phyloP scores from a whole-genome alignment of 768 basidiomycete genomes.

The Tylopilus felleus region DNA sequence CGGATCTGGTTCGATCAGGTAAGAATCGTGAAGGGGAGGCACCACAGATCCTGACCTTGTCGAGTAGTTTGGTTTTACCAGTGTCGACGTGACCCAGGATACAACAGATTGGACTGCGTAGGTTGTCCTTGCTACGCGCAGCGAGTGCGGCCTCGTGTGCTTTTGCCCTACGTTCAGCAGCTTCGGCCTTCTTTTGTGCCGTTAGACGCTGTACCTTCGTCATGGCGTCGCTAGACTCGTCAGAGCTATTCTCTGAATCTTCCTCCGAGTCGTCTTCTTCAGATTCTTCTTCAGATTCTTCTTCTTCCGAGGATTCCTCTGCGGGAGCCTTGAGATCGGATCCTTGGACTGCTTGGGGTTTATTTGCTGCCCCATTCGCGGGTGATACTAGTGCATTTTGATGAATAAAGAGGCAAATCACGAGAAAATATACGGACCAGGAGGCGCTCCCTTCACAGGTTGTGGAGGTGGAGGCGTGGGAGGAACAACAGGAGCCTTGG shows the following conservation, averaged over 20 bases:
- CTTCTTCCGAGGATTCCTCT: slow-evolving; percentile 30
- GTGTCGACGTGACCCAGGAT: slow-evolving; percentile 99
- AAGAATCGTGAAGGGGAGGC: not conserved
- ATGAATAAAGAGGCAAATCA: not conserved
- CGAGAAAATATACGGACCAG: slow-evolving; percentile 11
- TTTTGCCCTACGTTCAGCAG: slow-evolving; percentile 75
- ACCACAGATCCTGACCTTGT: slow-evolving; percentile 62
- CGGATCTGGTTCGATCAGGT: slow-evolving; percentile 64
- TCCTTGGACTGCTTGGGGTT: slow-evolving; percentile 23
- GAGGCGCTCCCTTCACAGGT: slow-evolving; percentile 1
- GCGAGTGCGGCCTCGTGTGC: slow-evolving; percentile 84
- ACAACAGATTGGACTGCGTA: slow-evolving; percentile 97
- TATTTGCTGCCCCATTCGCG: slow-evolving; percentile 8
- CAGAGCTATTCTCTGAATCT: slow-evolving; percentile 40
- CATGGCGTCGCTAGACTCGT: slow-evolving; percentile 59
- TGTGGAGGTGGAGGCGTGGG: not conserved
- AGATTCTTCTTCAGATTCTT: slow-evolving; percentile 40
- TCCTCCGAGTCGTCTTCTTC: slow-evolving; percentile 50
- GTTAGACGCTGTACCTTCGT: slow-evolving; percentile 64
- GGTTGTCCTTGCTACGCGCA: slow-evolving; percentile 80
- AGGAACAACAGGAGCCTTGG: slow-evolving; percentile 3
- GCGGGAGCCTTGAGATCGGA: slow-evolving; percentile 27
- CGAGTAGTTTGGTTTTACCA: slow-evolving; percentile 95
- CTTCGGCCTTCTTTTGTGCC: slow-evolving; percentile 75
- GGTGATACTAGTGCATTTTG: not conserved